phyloP scores from a whole-genome alignment of 2,329 filamentous ascomycete genomes.

The Aureobasidium leucospermi region DNA sequence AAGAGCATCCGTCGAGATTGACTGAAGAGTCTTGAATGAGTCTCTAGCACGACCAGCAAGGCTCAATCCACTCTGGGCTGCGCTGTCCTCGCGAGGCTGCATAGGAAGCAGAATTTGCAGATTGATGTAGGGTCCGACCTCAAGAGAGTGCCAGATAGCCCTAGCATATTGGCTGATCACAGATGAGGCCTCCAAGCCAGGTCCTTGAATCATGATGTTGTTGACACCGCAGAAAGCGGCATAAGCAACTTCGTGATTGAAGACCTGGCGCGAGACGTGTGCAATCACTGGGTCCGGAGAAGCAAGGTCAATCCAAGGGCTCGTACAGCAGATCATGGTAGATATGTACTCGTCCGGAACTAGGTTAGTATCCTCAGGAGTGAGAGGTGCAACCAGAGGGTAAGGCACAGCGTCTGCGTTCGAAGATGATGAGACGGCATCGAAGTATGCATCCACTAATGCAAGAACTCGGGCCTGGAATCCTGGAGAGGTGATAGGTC shows the following conservation, averaged over 20 bases:
- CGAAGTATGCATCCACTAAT: constrained; percentile 51
- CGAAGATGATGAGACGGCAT: constrained; percentile 29
- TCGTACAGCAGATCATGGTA: constrained; percentile 71
- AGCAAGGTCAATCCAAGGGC: constrained; percentile 85
- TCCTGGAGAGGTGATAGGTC: constrained; percentile 65
- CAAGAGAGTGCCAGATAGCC: constrained; percentile 71
- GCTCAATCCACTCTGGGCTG: background rate
- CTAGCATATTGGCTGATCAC: constrained; percentile 57
- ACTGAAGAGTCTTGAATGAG: constrained; percentile 1
- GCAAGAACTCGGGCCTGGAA: constrained; percentile 63
- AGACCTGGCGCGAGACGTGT: constrained; percentile 78
- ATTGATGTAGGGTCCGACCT: constrained; percentile 66
- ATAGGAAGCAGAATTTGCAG: constrained; percentile 78
- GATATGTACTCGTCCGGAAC: constrained; percentile 61
- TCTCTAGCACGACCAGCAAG: constrained; percentile 1
- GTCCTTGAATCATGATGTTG: constrained; percentile 75
- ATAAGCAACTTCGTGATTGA: constrained; percentile 87
- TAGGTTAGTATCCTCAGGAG: constrained; percentile 69
- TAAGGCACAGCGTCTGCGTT: constrained; percentile 33
- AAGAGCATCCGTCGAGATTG: background rate
- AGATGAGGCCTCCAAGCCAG: constrained; percentile 52
- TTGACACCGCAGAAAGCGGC: constrained; percentile 89
- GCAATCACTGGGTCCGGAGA: constrained; percentile 76
- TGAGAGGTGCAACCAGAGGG: constrained; percentile 55
- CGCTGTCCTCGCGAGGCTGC: constrained; percentile 49